Conservation (phyloP, 2,329 filamentous ascomycete species). For the Scopulariopsis brevicaulis region DNA sequence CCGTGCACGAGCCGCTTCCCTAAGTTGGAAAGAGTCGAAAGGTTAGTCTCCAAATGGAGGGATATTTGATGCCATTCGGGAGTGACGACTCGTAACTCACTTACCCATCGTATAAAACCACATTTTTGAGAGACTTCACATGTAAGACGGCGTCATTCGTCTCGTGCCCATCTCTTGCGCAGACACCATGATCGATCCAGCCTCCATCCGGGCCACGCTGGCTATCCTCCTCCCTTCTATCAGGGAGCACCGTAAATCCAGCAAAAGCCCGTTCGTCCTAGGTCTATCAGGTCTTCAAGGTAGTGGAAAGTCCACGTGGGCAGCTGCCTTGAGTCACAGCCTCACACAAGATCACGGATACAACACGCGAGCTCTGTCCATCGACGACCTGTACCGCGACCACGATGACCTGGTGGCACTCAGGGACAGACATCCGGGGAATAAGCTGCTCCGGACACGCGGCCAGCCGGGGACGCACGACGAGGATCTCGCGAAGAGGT, state of each 20-base stretch:
- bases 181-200: neutral
- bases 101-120: no score
- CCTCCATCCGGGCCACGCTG: neutral
- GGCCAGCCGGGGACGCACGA: conserved; percentile 83
- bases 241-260: neutral
- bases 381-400: conserved; percentile 82
- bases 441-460: conserved; percentile 70
- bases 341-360: conserved; percentile 40
- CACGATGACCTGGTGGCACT: conserved; percentile 57
- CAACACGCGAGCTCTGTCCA: conserved; percentile 62
- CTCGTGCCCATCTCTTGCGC: neutral
- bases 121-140: no score
- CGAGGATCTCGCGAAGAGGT: conserved; percentile 35
- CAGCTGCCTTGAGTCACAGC: conserved; percentile 50
- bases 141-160: no score
- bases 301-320: conserved; percentile 84
- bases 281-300: conserved; percentile 89
- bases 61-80: no score
- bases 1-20: no score
- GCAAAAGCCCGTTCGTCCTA: conserved; percentile 58
- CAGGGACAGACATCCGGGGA: conserved; percentile 52
- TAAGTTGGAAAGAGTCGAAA: no score
- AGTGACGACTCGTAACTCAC: no score
- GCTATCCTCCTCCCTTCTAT: neutral
- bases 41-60: no score